Evolutionary conservation across 2,329 filamentous ascomycete genomes (phyloP).

Genomic region (Cladosporium velox): DNA sequence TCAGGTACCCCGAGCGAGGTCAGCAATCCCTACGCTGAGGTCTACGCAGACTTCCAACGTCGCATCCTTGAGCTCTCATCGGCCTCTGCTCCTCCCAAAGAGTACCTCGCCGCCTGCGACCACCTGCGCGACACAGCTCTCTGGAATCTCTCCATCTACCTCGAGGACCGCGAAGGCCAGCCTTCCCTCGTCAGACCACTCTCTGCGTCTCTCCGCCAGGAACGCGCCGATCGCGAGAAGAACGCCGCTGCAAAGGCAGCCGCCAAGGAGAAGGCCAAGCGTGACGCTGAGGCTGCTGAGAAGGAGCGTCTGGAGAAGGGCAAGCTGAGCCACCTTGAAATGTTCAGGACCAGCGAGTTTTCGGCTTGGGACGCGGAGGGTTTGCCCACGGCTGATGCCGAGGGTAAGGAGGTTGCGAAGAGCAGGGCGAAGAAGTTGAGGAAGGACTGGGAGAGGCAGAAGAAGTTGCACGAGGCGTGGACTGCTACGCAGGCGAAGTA

Average conservation of each 20-base stretch:
- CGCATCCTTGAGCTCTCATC: slow-evolving; percentile 59
- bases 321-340: slow-evolving; percentile 58
- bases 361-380: slow-evolving; percentile 82
- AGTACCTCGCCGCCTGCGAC: slow-evolving; percentile 76
- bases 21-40: slow-evolving; percentile 49
- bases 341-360: slow-evolving; percentile 65
- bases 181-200: slow-evolving; percentile 73
- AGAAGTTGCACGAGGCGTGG: slow-evolving; percentile 74
- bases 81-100: slow-evolving; percentile 61
- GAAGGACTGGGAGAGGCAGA: slow-evolving; percentile 90
- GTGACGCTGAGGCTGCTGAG: slow-evolving; percentile 54
- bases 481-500: slow-evolving; percentile 1
- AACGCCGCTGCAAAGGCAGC: slow-evolving; percentile 53
- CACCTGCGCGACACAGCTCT: slow-evolving; percentile 77
- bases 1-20: slow-evolving; percentile 32
- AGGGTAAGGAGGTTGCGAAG: slow-evolving; percentile 80
- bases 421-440: slow-evolving; percentile 75
- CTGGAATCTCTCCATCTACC: slow-evolving; percentile 79
- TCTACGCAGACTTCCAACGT: slow-evolving; percentile 58
- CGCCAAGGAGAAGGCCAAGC: slow-evolving; percentile 52
- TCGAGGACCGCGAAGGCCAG: slow-evolving; percentile 74
- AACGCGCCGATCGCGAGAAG: slow-evolving; percentile 56
- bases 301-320: slow-evolving; percentile 55
- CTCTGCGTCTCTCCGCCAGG: slow-evolving; percentile 51
- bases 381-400: slow-evolving; percentile 72